phyloP scores from a whole-genome alignment of 495 filamentous ascomycete genomes.

The Podospora anserina region DNA sequence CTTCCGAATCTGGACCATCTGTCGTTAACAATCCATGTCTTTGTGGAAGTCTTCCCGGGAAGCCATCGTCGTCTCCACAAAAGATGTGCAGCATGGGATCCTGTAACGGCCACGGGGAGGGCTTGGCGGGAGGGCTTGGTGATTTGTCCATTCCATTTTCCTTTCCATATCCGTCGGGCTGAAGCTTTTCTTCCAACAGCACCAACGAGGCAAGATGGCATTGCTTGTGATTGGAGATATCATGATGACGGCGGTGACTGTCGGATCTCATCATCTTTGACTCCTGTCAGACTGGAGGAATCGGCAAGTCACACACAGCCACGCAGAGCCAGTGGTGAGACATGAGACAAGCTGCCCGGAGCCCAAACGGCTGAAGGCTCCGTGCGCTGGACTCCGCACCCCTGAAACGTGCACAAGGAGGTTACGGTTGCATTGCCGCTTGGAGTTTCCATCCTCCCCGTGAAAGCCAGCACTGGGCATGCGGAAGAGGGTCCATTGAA shows the following conservation, averaged over 20 bases:
- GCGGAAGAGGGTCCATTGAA: neutral
- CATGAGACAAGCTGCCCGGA: constrained; percentile 1
- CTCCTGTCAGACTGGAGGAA: constrained; percentile 4
- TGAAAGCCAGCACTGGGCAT: neutral
- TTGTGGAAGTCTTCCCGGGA: constrained; percentile 18
- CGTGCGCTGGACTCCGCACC: constrained; percentile 5
- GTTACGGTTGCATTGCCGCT: neutral
- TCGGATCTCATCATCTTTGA: neutral
- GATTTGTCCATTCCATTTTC: neutral
- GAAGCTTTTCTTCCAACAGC: neutral
- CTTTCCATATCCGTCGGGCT: neutral
- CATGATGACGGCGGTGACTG: neutral
- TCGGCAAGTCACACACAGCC: constrained; percentile 3
- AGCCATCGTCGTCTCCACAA: constrained; percentile 5
- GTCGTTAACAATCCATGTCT: constrained; percentile 15
- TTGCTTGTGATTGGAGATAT: neutral
- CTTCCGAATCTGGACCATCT: constrained; percentile 6
- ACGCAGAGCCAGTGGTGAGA: neutral
- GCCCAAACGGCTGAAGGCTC: constrained; percentile 9
- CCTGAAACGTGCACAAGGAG: constrained; percentile 5
- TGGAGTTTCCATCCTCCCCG: neutral
- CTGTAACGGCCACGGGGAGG: constrained; percentile 12
- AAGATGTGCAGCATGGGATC: constrained; percentile 15
- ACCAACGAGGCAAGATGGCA: neutral
- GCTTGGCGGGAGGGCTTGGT: neutral